Base-by-base conservation (phyloP, 352 stramenopile genomes). In the Phytophthora nicotianae region DNA sequence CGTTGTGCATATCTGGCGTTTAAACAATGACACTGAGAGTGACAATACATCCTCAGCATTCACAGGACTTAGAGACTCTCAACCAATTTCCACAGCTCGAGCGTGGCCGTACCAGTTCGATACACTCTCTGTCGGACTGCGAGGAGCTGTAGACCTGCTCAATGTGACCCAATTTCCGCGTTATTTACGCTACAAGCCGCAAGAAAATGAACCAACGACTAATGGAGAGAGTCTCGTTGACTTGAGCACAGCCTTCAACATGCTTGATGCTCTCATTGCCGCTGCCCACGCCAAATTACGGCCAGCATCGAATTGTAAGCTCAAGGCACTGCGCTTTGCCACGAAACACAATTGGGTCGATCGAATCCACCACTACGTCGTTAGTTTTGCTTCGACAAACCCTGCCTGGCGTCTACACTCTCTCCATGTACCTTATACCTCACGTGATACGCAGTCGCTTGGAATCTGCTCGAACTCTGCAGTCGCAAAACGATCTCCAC, bases 51-150 rank as follows among this genome's bases (percentile, higher is more conserved):
- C 32, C 8, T 29, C 33, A 26, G 9, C 29, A 11, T 77, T 70
- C n/a, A 42, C 20, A 32, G 68, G 55, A 24, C 49, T 33, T 13
- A 70, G 70, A 37, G 72, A 54, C 7, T 48, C 2, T 29, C 29
- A 48, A 4, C 17, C 21, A 2, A 53, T 82, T 14, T 42, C 35
- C 16, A 48, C 40, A 2, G 57, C 60, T 26, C 32, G 20, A 4
- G 47, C 66, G 9, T 83, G 74, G 74, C 50, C 62, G 6, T 83
- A 81, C 50, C 49, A 78, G 35, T 79, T 70, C 23, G 72, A 81
- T 42, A 77, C 69, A 6, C 64, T 61, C 8, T 81, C 74, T 0
- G 48, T 81, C 4, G 58, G 43, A 7, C 17, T 78, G 16, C 69
- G 75, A 23, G 67, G 69, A 7, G 48, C 68, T 23, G 62, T 57